These are phyloP conservation scores for Ophiostoma sp. DNA, from an alignment of 2,329 filamentous ascomycete species.

Conservation along the genomic window DNA sequence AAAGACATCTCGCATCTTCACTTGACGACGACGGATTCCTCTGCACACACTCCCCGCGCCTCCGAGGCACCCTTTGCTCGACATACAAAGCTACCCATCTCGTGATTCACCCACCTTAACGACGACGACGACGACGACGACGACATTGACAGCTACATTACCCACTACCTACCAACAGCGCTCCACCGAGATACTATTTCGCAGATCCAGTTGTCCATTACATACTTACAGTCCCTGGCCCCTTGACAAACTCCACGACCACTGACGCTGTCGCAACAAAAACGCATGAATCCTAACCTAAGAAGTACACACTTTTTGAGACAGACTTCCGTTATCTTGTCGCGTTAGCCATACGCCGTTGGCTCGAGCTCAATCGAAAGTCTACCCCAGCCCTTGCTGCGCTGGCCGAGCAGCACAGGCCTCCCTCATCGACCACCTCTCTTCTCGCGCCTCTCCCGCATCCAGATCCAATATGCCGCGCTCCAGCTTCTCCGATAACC, in stretches of 20 bases:
- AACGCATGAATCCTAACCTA: not conserved
- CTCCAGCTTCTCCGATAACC: slow-evolving; percentile 49
- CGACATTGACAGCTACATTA: not conserved
- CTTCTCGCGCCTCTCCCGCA: not conserved
- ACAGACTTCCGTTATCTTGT: not conserved
- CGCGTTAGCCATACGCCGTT: not conserved
- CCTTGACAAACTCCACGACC: not conserved
- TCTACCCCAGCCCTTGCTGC: not conserved
- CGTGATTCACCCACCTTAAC: not conserved
- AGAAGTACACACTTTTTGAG: not conserved
- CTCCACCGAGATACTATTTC: not conserved
- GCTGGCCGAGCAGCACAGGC: slow-evolving; percentile 16
- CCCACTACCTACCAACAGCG: not conserved
- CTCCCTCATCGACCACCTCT: not conserved
- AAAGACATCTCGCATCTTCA: not conserved
- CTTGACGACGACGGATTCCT: not conserved
- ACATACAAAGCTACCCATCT: not conserved
- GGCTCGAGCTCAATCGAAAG: not conserved
- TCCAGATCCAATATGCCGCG: slow-evolving; percentile 39
- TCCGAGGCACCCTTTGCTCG: not conserved
- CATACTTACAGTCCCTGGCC: not conserved
- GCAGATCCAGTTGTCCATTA: too few relatives aligned
- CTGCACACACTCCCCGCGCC: not conserved
- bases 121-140: too few relatives aligned
- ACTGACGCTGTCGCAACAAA: not conserved